Evolutionary conservation across 1,139 yeast genomes (phyloP), one percentile per base, ranked within the genome.

Genomic region (Suhomyces bokatorum): DNA sequence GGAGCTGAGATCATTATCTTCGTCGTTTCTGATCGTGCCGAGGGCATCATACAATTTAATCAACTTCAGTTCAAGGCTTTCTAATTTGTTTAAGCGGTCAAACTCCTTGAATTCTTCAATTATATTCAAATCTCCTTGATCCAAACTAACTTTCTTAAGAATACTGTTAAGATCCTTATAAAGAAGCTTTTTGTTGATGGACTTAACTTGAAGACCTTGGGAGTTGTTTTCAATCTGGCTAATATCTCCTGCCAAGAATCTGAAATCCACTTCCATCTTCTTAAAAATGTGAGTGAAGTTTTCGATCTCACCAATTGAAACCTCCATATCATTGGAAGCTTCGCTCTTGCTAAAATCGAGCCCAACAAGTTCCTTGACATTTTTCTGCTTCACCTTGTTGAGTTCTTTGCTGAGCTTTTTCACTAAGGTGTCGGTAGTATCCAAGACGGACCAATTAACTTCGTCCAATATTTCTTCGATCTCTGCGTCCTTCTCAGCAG

Each of bases 161-260:
- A 89, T 73, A n/a, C 76, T 78, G 44, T 80, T 78, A 46, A 90
- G 74, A 47, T 87, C 93, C 42, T 77, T 79, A 73, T 83, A 85
- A 34, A 91, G 70, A 16, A 76, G 64, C 56, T 87, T 87, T 62
- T 87, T 88, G 63, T 91, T 91, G 32, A 88, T 83, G 5, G 93
- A 81, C 55, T 84, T 85, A 3, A 90, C 86, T 64, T 91, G 97
- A 29, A 90, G 67, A 41, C 97, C 97, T 55, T 84, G 82, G 1
- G 90, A 83, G 57, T 87, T 87, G 35, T 75, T 72, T 59, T 90
- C 97, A 41, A 90, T 84, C 43, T 77, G 78, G 39, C 78, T 76
- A 42, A 90, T 81, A 48, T 87, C 93, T 7, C 81, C 81, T 4
- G 83, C 77, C 41, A 88, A 53, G 35, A 64, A 56, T 43, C 66